Base-by-base conservation (phyloP, 2,329 filamentous ascomycete species). In the Ophiostoma tasmaniense region DNA sequence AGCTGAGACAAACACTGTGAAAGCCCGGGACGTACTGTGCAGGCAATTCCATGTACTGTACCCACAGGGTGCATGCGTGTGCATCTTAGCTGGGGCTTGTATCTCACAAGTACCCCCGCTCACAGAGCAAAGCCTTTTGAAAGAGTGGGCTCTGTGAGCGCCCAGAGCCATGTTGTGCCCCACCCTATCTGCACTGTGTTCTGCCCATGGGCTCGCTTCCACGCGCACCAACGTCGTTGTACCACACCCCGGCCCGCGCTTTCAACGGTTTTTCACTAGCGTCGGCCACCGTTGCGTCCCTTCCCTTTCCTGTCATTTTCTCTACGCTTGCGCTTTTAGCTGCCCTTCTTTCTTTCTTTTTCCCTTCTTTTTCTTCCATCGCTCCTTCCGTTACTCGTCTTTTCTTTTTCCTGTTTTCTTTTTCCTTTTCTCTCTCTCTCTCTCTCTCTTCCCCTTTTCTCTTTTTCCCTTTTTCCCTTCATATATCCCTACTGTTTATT, bases 221-320 rank as follows among this genome's bases (percentile, higher is more conserved):
- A 52, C 42, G 59, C 67, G 33, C 66, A 20, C 66, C 66, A 67
- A 45, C 66, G 66, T 55, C 67, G 67, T 64, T 39, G 59, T 62
- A 68, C 64, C 25, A 67, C 30, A 64, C 66, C 68, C 68, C 68
- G 68, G 70, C 67, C 67, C 68, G 68, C 70, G 52, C 65, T 71
- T 71, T 70, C 69, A 72, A 72, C 71, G 71, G 71, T 72, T 72
- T 71, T 70, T 64, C 39, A n/a, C 39, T 69, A 69, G 68, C 68
- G 68, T 67, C 35, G 50, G 64, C 35, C 64, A 59, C 55, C 25
- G 37, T 64, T 66, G 42, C 45, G 45, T 35, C 25, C 45, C 45
- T 55, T 66, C 35, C 25, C 55, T 59, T 30, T 59, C 52, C 11
- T 59, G 22, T 59, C 52, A 30, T 59, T 59, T 28, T 17, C 25